phyloP scores from a whole-genome alignment of 129 eudicot species.

The Artemisia annua region DNA sequence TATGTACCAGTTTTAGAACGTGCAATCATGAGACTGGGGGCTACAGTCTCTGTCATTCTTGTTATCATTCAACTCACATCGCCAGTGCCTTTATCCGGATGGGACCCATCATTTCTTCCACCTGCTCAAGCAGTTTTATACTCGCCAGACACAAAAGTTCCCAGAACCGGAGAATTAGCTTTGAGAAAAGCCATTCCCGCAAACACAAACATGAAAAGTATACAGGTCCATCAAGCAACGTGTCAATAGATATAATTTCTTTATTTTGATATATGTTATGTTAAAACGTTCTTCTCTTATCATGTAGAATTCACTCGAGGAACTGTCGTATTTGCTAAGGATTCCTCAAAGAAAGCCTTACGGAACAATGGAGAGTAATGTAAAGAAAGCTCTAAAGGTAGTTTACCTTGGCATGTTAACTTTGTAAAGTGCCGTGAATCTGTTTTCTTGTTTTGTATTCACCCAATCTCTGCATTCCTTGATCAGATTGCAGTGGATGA shows the following conservation, averaged over 20 bases:
- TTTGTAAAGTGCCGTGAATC: background rate
- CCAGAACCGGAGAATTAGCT: conserved; percentile 97
- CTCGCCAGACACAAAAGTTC: conserved; percentile 95
- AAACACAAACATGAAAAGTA: conserved; percentile 81
- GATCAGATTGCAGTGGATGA: conserved; percentile 87
- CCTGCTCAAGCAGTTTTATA: conserved; percentile 89
- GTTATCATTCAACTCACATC: conserved; percentile 65
- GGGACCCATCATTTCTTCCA: conserved; percentile 49
- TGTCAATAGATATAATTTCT: too few species aligned
- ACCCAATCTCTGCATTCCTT: background rate
- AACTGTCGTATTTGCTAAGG: conserved; percentile 85
- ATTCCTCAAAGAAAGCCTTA: conserved; percentile 97
- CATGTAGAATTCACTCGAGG: conserved; percentile 87
- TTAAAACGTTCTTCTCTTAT: conserved; percentile 3
- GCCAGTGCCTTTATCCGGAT: conserved; percentile 57
- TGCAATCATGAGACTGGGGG: conserved; percentile 51
- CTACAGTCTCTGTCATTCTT: conserved; percentile 46
- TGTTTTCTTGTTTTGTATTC: background rate
- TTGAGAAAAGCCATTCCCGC: conserved; percentile 97
- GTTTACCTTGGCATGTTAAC: background rate
- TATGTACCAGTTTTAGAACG: conserved; percentile 36
- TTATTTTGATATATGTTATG: too few species aligned
- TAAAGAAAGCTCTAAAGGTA: conserved; percentile 95
- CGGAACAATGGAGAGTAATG: conserved; percentile 99
- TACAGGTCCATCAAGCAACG: conserved; percentile 58